Conservation (phyloP, 2,329 filamentous ascomycete species). For the Ophiostoma novo-ulmi region DNA sequence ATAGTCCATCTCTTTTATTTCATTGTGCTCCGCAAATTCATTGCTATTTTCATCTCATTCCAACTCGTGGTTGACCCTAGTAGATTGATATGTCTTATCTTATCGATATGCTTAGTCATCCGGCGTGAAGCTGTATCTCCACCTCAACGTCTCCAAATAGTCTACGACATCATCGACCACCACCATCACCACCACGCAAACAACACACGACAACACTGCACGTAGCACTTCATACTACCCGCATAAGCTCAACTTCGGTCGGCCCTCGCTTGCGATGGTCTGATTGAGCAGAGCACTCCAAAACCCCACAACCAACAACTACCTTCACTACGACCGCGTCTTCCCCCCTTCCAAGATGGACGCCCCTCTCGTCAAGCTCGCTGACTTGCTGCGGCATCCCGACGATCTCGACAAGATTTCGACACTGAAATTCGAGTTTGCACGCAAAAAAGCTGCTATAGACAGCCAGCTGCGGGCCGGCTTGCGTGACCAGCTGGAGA, state of each 20-base stretch:
- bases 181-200: not conserved
- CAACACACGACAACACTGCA: not conserved
- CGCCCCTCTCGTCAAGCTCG: slow-evolving; percentile 70
- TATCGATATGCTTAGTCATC: not conserved
- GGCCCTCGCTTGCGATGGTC: slow-evolving; percentile 24
- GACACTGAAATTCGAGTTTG: slow-evolving; percentile 84
- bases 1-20: not conserved
- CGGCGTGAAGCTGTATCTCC: not conserved
- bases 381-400: slow-evolving; percentile 87
- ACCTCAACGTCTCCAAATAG: not conserved
- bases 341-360: slow-evolving; percentile 46
- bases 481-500: slow-evolving; percentile 89
- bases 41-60: not conserved
- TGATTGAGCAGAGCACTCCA: slow-evolving; percentile 12
- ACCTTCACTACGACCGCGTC: no score
- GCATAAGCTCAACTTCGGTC: slow-evolving; percentile 15
- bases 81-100: not conserved
- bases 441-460: slow-evolving; percentile 85
- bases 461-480: slow-evolving; percentile 82
- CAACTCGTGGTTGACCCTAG: not conserved
- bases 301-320: not conserved
- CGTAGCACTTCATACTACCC: not conserved
- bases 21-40: not conserved
- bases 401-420: slow-evolving; percentile 97
- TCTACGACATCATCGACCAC: not conserved